Evolutionary conservation across 768 basidiomycete genomes (phyloP), one percentile per base, ranked within the genome.

Genomic region (Termitomyces sp.): DNA sequence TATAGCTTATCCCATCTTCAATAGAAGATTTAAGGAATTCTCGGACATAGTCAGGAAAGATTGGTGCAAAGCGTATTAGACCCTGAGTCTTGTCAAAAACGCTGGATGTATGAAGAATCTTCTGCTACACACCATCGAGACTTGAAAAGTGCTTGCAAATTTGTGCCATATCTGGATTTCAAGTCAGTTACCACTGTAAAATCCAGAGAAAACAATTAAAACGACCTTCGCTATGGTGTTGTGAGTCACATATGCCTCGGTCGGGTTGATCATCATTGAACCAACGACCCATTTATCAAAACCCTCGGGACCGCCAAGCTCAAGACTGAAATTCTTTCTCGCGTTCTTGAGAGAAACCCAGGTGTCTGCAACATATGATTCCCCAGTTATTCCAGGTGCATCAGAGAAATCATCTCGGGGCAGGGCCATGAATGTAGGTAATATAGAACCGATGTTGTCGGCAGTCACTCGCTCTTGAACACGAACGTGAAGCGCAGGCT

Each of bases 221-320:
- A 37, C 63, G 9, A 83, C 89, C 79, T 88, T 87, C 3, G 76
- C 71, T 10, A 85, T 76, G 5, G 86, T 88, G 53, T 88, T 88
- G 59, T 90, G 85, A 2, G 85, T 90, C 4, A 77, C 74, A 62
- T 91, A 90, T 4, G 88, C 87, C 62, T 90, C 85, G 2, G 75
- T 73, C 10, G 88, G 85, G 66, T 86, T 82, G 63, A 92, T 88
- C 51, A 77, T 83, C 74, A 89, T 73, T 4, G 79, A 70, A 43
- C 73, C 76, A 48, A 81, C 68, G 10, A 85, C 77, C 87, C 86
- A 88, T 51, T 72, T 71, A 68, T 92, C 88, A 56, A 92, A 91
- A 2, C 81, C 86, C 58, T 79, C 75, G 0, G 79, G 74, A 3
- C 87, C 88, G 32, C 84, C 87, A 24, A 89, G 71, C 32, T 69